A percentile compares a stretch with the other conserved stretches of the same genome.
Evolutionary conservation across 1,284 basidiomycete species (phyloP).

Genomic region (Hymenochaete sp.): DNA sequence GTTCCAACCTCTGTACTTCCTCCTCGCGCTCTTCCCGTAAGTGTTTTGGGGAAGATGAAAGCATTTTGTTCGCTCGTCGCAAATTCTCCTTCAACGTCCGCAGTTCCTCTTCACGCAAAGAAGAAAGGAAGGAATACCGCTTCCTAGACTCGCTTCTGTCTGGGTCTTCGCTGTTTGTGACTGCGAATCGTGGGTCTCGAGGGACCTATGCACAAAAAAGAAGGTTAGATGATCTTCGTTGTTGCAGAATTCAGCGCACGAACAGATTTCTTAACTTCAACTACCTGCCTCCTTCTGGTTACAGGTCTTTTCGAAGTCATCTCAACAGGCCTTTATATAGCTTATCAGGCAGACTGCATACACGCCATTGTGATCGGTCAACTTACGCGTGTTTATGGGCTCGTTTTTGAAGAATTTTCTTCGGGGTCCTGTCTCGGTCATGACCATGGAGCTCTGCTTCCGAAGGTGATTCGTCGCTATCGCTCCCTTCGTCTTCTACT

Average conservation of each 20-base stretch:
- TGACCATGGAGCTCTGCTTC: conserved; percentile 26
- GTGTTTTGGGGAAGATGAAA: conserved; percentile 56
- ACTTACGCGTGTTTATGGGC: conserved; percentile 85
- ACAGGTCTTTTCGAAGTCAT: conserved; percentile 85
- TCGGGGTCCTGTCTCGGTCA: conserved; percentile 26
- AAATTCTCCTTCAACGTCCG: conserved; percentile 56
- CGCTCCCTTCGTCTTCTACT: conserved; percentile 28
- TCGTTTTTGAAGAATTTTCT: conserved; percentile 47
- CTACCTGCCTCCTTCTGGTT: conserved; percentile 65
- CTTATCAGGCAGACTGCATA: conserved; percentile 7
- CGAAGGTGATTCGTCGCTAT: conserved; percentile 27
- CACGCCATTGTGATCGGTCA: not conserved
- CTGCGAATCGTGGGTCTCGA: conserved; percentile 86
- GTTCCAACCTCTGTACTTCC: conserved; percentile 72
- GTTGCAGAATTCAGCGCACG: conserved; percentile 22
- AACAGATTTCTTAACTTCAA: conserved; percentile 64
- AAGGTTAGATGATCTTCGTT: not conserved
- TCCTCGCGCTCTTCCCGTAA: conserved; percentile 55
- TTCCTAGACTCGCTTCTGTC: conserved; percentile 55
- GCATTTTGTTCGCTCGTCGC: conserved; percentile 59
- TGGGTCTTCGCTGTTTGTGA: conserved; percentile 66
- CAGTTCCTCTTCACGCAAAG: conserved; percentile 63
- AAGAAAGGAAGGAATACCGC: conserved; percentile 75
- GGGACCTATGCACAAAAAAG: conserved; percentile 41
- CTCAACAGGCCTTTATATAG: conserved; percentile 59